Percentiles rank a stretch among this genome's conserved stretches.
phyloP scores from a whole-genome alignment of 2,329 filamentous ascomycete genomes.

The Monosporascus ibericus region DNA sequence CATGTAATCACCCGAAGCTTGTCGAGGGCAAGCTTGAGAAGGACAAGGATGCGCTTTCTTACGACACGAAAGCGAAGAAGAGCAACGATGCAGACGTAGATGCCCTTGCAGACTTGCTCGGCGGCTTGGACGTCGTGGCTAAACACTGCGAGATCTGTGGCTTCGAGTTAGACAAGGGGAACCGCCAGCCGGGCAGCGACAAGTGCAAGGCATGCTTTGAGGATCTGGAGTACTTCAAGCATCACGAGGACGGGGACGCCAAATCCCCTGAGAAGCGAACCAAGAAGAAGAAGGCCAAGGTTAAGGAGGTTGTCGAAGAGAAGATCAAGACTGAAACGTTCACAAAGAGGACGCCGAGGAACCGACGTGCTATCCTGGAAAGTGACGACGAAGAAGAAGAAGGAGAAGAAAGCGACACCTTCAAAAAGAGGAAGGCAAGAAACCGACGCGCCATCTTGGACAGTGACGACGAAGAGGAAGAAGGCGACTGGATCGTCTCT shows the following conservation, averaged over 20 bases:
- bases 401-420: conserved; percentile 58
- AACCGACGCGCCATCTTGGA: conserved; percentile 39
- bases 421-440: conserved; percentile 21
- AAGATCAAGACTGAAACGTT: conserved; percentile 24
- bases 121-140: conserved; percentile 69
- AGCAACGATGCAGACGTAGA: conserved; percentile 63
- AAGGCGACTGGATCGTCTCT: conserved; percentile 75
- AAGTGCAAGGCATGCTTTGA: conserved; percentile 68
- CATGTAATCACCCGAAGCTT: conserved; percentile 89
- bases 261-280: conserved; percentile 32
- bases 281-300: conserved; percentile 25
- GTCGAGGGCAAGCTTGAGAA: conserved; percentile 79
- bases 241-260: conserved; percentile 34
- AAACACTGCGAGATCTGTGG: conserved; percentile 84
- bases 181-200: conserved; percentile 33
- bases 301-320: conserved; percentile 26
- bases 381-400: conserved; percentile 57
- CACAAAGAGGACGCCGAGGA: conserved; percentile 25
- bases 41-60: conserved; percentile 78
- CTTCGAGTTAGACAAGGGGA: conserved; percentile 52
- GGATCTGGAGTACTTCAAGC: conserved; percentile 62
- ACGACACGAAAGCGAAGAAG: conserved; percentile 48
- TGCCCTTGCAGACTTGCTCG: conserved; percentile 78
- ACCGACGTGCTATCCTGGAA: conserved; percentile 38
- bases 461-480: conserved; percentile 56